A percentile compares a stretch with the other conserved stretches of the same genome.
Conservation (phyloP, 495 filamentous ascomycete genomes). For the Daldinia vernicosa region DNA sequence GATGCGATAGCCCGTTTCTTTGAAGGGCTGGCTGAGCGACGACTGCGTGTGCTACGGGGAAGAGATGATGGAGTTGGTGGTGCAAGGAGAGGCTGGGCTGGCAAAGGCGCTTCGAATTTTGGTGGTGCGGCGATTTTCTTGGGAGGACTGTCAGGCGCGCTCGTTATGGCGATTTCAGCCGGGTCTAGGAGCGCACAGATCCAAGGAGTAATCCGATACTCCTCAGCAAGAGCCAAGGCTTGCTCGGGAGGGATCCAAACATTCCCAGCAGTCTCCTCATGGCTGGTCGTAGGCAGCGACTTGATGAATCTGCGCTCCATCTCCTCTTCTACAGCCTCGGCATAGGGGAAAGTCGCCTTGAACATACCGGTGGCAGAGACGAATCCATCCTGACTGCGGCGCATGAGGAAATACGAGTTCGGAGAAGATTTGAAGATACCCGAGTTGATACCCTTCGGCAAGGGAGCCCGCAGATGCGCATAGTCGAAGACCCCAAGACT, state of each 20-base stretch:
- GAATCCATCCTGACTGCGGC: constrained; percentile 92
- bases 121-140: constrained; percentile 78
- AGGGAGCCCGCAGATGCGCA: constrained; percentile 88
- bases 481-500: constrained; percentile 90
- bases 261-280: constrained; percentile 94
- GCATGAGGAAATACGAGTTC: constrained; percentile 96
- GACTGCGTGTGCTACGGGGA: constrained; percentile 55
- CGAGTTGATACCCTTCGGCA: constrained; percentile 87
- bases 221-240: constrained; percentile 83
- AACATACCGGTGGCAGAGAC: constrained; percentile 99
- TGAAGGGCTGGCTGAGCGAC: constrained; percentile 63
- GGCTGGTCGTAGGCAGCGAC: constrained; percentile 75
- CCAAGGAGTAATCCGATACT: constrained; percentile 83
- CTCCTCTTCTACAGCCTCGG: constrained; percentile 82
- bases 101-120: constrained; percentile 60
- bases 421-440: constrained; percentile 90
- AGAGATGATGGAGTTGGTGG: constrained; percentile 55
- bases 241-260: constrained; percentile 90
- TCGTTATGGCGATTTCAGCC: constrained; percentile 64
- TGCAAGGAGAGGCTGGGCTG: constrained; percentile 51
- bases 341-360: constrained; percentile 97
- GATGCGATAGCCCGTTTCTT: constrained; percentile 58
- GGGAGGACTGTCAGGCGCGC: constrained; percentile 55
- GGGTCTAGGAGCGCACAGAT: constrained; percentile 88
- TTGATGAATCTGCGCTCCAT: constrained; percentile 88